These are phyloP conservation scores for Fraxinus floribunda DNA, from an alignment of 305 asterid species.

Conservation along the genomic window DNA sequence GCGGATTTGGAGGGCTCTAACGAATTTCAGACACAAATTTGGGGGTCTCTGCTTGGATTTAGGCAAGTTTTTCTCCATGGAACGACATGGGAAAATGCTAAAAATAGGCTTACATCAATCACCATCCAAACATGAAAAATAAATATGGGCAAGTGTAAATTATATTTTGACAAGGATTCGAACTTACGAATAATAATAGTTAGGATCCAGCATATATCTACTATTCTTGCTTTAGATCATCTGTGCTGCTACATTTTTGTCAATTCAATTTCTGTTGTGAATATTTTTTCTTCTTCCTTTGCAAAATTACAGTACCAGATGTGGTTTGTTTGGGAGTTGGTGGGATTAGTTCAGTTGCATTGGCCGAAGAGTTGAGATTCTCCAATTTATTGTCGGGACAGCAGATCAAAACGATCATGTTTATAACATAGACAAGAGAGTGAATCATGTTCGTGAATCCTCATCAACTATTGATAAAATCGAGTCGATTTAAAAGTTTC, in stretches of 20 bases:
- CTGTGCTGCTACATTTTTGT: not conserved
- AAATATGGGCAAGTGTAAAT: not conserved
- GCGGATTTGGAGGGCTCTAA: constrained; percentile 30
- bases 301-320: too few species aligned
- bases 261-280: not conserved
- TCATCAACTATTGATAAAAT: too few species aligned
- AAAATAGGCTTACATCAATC: not conserved
- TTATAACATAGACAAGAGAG: too few species aligned
- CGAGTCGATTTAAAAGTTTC: too few species aligned
- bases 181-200: not conserved
- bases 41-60: constrained; percentile 21
- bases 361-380: too few species aligned
- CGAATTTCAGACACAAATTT: constrained; percentile 19
- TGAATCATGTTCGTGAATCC: too few species aligned
- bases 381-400: too few species aligned
- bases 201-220: not conserved
- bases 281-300: too few species aligned
- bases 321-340: too few species aligned
- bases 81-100: not conserved
- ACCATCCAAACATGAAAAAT: not conserved
- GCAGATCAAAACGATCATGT: too few species aligned
- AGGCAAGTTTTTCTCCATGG: constrained; percentile 2
- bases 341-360: too few species aligned
- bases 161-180: not conserved
- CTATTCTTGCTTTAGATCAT: not conserved